Conservation (phyloP, 805 yeast species). For the Candida coquimbonensis region DNA sequence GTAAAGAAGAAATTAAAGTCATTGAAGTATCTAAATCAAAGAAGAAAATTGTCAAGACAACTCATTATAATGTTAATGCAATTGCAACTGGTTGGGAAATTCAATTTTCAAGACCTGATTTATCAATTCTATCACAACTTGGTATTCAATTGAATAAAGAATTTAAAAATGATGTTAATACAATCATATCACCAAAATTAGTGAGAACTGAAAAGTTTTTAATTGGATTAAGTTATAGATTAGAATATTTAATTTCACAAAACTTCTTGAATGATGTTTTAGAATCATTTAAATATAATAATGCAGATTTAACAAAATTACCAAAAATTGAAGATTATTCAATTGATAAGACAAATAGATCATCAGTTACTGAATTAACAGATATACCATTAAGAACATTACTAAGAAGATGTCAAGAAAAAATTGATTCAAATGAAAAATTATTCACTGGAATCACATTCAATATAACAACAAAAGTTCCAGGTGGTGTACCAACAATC, state of each 20-base stretch:
- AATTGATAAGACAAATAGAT: conserved; percentile 27
- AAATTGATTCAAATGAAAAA: conserved; percentile 14
- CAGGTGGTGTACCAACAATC: conserved; percentile 54
- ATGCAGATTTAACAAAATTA: conserved; percentile 14
- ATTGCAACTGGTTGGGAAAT: conserved; percentile 62
- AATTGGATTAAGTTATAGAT: conserved; percentile 51
- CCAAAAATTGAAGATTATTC: conserved; percentile 24
- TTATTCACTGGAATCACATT: conserved; percentile 45
- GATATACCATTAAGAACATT: conserved; percentile 19
- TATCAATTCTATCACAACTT: conserved; percentile 33
- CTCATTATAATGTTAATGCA: conserved; percentile 33
- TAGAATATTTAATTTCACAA: conserved; percentile 48
- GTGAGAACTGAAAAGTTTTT: conserved; percentile 84
- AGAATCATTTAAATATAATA: conserved; percentile 21
- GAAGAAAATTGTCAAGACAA: too few relatives aligned
- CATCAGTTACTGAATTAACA: conserved; percentile 26
- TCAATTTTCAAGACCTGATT: conserved; percentile 37
- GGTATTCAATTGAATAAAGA: conserved; percentile 48
- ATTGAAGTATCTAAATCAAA: background rate
- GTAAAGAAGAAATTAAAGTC: conserved; percentile 1
- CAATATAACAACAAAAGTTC: conserved; percentile 48
- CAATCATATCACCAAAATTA: conserved; percentile 73
- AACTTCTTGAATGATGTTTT: conserved; percentile 42
- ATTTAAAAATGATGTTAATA: conserved; percentile 30
- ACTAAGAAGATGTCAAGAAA: conserved; percentile 9